A percentile compares a stretch with the other conserved stretches of the same genome.
phyloP scores from a whole-genome alignment of 768 basidiomycete genomes.

The Agrocybe praecox region DNA sequence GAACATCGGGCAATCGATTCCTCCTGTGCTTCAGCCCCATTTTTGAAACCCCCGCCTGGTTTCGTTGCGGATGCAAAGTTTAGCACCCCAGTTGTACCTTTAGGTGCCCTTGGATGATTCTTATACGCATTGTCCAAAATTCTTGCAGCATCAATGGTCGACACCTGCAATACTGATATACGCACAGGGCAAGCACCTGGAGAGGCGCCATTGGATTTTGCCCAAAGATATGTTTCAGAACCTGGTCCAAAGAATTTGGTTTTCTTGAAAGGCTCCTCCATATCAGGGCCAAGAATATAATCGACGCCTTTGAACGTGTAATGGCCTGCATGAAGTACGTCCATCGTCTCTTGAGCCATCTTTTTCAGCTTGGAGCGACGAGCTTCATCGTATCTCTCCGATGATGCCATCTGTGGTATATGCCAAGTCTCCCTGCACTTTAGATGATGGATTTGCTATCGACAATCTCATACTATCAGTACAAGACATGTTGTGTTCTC shows the following conservation, averaged over 20 bases:
- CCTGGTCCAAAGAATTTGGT: conserved; percentile 59
- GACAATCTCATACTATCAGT: too few species aligned
- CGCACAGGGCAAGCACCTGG: conserved; percentile 24
- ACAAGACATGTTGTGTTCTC: too few species aligned
- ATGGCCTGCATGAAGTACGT: conserved; percentile 47
- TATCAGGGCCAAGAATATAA: conserved; percentile 31
- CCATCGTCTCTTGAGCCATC: conserved; percentile 55
- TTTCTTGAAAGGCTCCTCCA: conserved; percentile 33
- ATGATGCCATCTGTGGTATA: not conserved
- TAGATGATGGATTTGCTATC: too few species aligned
- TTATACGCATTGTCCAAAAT: conserved; percentile 25
- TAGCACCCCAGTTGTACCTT: conserved; percentile 56
- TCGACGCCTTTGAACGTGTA: conserved; percentile 29
- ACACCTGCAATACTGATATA: conserved; percentile 58
- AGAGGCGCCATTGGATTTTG: conserved; percentile 11
- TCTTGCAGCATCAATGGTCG: conserved; percentile 65
- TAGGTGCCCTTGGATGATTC: conserved; percentile 14
- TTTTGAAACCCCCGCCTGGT: conserved; percentile 76
- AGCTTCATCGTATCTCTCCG: conserved; percentile 21
- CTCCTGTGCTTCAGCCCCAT: conserved; percentile 77
- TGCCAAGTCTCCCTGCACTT: too few species aligned
- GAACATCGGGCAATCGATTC: conserved; percentile 81
- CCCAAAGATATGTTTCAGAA: conserved; percentile 51
- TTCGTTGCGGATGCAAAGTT: conserved; percentile 80
- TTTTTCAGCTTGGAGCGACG: conserved; percentile 31